These are phyloP conservation scores for Cutaneotrichosporon cutaneum DNA, from an alignment of 1,284 basidiomycete genomes.

Conservation along the genomic window DNA sequence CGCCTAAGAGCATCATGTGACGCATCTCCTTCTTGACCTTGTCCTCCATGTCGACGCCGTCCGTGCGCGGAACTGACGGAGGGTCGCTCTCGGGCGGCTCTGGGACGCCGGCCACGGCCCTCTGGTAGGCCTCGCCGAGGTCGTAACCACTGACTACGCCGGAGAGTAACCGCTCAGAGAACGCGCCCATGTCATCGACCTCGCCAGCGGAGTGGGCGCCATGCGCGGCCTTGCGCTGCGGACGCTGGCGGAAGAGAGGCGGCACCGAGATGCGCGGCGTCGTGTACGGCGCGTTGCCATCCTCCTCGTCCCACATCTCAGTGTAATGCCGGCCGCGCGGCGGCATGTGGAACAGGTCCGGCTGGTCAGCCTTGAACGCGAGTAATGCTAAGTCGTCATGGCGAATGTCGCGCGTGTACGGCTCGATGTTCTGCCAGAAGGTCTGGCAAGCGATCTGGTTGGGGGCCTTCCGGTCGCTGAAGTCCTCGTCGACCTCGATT, in stretches of 20 bases:
- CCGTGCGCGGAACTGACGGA: slow-evolving; percentile 25
- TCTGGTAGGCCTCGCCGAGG: slow-evolving; percentile 56
- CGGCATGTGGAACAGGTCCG: slow-evolving; percentile 81
- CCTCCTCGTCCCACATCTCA: slow-evolving; percentile 89
- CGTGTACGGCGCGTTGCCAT: slow-evolving; percentile 55
- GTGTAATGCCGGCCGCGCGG: slow-evolving; percentile 83
- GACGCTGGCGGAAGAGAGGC: slow-evolving; percentile 26
- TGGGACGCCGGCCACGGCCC: slow-evolving; percentile 19
- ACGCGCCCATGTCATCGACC: slow-evolving; percentile 31
- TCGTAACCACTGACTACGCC: slow-evolving; percentile 61
- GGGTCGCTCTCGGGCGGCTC: slow-evolving; percentile 25
- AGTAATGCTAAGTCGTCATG: slow-evolving; percentile 90
- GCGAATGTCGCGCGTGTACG: slow-evolving; percentile 76
- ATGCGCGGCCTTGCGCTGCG: slow-evolving; percentile 3
- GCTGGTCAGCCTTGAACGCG: slow-evolving; percentile 77
- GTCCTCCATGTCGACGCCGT: slow-evolving; percentile 59
- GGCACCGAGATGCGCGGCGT: slow-evolving; percentile 40
- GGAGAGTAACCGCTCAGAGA: slow-evolving; percentile 62
- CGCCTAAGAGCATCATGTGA: slow-evolving; percentile 56
- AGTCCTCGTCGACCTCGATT: slow-evolving; percentile 78
- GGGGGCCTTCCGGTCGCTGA: slow-evolving; percentile 71
- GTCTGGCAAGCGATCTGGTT: slow-evolving; percentile 60
- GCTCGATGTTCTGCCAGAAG: slow-evolving; percentile 80
- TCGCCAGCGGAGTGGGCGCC: neutral
- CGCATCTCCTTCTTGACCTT: slow-evolving; percentile 58